phyloP scores from a whole-genome alignment of 352 stramenopile species.

The Pythium volutum region DNA sequence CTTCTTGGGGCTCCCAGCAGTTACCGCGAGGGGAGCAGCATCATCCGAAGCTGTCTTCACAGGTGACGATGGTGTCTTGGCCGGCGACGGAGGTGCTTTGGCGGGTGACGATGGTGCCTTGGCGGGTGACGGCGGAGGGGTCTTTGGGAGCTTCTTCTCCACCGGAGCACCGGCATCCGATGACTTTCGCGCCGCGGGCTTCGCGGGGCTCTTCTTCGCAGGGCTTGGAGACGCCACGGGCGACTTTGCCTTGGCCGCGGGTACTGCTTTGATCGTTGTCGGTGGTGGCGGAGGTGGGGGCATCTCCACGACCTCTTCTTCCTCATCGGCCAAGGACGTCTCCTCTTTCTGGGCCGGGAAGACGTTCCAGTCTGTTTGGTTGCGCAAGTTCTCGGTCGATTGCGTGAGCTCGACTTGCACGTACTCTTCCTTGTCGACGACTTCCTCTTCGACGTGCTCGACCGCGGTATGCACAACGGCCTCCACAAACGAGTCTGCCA shows the following conservation, averaged over 20 bases:
- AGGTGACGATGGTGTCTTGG: background rate
- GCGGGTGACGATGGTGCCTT: background rate
- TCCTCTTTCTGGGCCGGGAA: conserved; percentile 8
- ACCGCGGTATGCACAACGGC: conserved; percentile 46
- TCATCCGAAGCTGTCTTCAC: background rate
- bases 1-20: conserved; percentile 7
- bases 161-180: conserved; percentile 9
- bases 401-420: conserved; percentile 65
- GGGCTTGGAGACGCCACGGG: background rate
- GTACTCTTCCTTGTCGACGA: conserved; percentile 54
- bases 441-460: conserved; percentile 33
- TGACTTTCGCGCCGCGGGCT: conserved; percentile 26
- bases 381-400: conserved; percentile 36
- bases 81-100: too few relatives aligned
- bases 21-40: background rate
- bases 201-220: conserved; percentile 24
- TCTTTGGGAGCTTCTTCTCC: conserved; percentile 19
- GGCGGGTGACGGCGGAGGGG: conserved; percentile 20
- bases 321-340: conserved; percentile 17
- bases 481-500: conserved; percentile 33
- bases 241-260: conserved; percentile 4
- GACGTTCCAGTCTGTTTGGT: conserved; percentile 24
- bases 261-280: background rate
- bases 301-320: conserved; percentile 16
- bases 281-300: background rate